phyloP scores from a whole-genome alignment of 306 rosid species.

The Vigna unguiculata region DNA sequence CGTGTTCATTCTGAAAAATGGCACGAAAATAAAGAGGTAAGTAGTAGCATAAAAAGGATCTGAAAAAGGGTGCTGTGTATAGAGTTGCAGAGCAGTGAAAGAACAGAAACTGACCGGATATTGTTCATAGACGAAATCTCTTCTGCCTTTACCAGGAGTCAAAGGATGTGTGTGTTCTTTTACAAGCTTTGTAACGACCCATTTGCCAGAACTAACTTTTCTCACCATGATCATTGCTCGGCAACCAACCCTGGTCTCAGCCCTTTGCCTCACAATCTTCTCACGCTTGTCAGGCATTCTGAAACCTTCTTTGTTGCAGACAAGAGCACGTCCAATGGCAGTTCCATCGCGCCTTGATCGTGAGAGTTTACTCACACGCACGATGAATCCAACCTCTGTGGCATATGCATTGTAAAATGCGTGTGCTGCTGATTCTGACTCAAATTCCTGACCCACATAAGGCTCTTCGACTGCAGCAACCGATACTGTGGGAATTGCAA shows the following conservation, averaged over 20 bases:
- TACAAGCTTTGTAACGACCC: conserved; percentile 85
- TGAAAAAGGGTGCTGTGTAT: neutral
- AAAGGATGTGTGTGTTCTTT: conserved; percentile 91
- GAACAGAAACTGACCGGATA: conserved; percentile 75
- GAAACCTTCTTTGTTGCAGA: conserved; percentile 97
- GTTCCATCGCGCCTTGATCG: conserved; percentile 95
- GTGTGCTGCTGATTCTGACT: conserved; percentile 87
- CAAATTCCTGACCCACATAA: conserved; percentile 92
- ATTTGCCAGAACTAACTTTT: conserved; percentile 83
- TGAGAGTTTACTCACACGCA: conserved; percentile 96
- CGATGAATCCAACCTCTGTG: conserved; percentile 73
- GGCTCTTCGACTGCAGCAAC: conserved; percentile 73
- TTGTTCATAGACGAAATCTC: conserved; percentile 83
- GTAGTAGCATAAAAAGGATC: conserved; percentile 6
- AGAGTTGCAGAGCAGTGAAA: neutral
- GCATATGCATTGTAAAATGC: conserved; percentile 96
- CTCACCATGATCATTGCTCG: conserved; percentile 94
- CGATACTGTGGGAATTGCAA: conserved; percentile 59
- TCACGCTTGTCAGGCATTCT: conserved; percentile 98
- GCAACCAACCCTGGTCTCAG: conserved; percentile 98
- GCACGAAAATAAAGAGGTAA: conserved; percentile 35
- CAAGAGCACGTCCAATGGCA: conserved; percentile 94
- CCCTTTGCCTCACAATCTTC: conserved; percentile 92
- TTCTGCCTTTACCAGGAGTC: conserved; percentile 81
- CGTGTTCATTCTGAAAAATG: conserved; percentile 75